Evolutionary conservation across 23 red algal genomes (phyloP), one percentile per base, ranked within the genome.

Genomic region (Gracilariopsis chorda): DNA sequence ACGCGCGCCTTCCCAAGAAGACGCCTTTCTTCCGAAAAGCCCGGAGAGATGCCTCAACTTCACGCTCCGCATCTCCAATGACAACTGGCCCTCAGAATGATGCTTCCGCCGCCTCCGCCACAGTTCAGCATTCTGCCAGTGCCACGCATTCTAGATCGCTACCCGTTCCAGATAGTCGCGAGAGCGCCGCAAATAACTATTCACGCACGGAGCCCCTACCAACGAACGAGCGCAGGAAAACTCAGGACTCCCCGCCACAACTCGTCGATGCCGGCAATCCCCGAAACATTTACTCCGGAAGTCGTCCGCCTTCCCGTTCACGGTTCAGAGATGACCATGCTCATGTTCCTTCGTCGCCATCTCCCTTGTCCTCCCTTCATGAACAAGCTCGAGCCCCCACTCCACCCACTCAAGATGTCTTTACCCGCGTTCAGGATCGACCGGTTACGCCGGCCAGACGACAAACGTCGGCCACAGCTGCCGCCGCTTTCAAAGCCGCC

Each of bases 351-450:
- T 34, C 40, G 7, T 80, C 76, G 51, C 76, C 76, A 4, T 53
- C 48, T 32, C 61, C 82, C 25, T 23, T 39, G 0, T 57, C 60
- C 19, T 35, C 59, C 13, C 21, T 87, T 10, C 60, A 87, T 59
- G 78, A 83, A 24, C 59, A 83, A 46, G 63, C 39, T 1, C 82
- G 82, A 20, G 65, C 65, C 14, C 82, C 61, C 45, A 87, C 82
- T 45, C 82, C 82, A 27, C 82, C 82, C 7, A 58, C 44, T 2
- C 82, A 72, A n/a, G 82, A 67, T 23, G 82, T 78, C 33, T 77
- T 78, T 28, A 90, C 86, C 21, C 41, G 55, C 20, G 86, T 90
- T 1, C 51, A 90, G 7, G 86, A 90, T 56, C 86, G 86, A 29
- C 86, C 86, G 1, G 86, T 52, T 30, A 90, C 70, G 24, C 86